Evolutionary conservation across 345 rosid genomes (phyloP).

Genomic region (Cochlearia excelsa): DNA sequence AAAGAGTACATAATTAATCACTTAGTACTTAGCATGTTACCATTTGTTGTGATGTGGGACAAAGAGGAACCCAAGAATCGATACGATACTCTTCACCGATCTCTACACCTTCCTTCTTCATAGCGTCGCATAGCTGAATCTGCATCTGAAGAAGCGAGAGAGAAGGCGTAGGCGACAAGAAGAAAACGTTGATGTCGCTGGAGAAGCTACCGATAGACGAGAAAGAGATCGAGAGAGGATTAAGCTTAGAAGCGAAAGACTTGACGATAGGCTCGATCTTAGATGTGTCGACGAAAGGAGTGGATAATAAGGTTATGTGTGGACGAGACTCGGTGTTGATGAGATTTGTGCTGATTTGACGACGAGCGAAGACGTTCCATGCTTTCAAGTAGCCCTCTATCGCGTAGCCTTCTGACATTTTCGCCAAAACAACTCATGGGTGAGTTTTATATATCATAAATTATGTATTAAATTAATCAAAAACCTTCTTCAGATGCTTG

Average conservation of each 20-base stretch:
- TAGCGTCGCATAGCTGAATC: constrained; percentile 59
- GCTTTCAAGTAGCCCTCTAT: constrained; percentile 97
- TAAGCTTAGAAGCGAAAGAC: constrained; percentile 64
- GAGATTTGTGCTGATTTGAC: constrained; percentile 88
- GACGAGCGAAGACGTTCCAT: constrained; percentile 98
- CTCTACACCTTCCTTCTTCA: constrained; percentile 82
- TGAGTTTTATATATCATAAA: no score
- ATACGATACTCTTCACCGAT: constrained; percentile 64
- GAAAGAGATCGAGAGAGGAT: constrained; percentile 61
- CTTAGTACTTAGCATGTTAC: no score
- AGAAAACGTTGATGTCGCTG: constrained; percentile 59
- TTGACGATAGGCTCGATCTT: constrained; percentile 66
- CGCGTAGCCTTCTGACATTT: constrained; percentile 75
- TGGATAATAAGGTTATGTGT: constrained; percentile 77
- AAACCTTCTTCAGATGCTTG: no score
- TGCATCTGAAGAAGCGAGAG: constrained; percentile 75
- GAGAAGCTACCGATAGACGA: constrained; percentile 71
- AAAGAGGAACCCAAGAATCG: constrained; percentile 75
- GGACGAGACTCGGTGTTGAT: constrained; percentile 96
- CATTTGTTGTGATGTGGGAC: constrained; percentile 31
- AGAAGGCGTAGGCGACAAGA: constrained; percentile 75
- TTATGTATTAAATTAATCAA: no score
- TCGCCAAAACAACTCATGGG: no score
- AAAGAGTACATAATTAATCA: no score
- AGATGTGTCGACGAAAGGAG: constrained; percentile 51